Evolutionary conservation across 1,139 yeast species (phyloP), one percentile per base, ranked within the genome.

Genomic region (Citeromyces hawaiiensis): DNA sequence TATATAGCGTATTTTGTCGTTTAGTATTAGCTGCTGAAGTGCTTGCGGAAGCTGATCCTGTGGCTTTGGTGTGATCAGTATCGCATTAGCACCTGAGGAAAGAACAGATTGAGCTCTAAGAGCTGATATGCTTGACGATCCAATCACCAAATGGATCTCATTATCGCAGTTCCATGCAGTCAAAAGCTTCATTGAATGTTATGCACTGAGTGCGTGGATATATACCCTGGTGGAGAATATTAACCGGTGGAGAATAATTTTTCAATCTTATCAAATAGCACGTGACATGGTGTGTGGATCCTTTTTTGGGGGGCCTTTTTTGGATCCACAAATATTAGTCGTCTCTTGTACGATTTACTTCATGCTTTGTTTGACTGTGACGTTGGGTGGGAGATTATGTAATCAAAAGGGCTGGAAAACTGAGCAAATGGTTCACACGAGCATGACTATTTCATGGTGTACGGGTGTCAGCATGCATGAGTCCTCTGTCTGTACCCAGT

Each of bases 121-220:
- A n/a, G 63, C 55, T 1, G 78, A 61, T 17, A 74, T 60, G 9
- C 69, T 66, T 3, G 80, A 63, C 2, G 68, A 54, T 38, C 94
- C 94, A 7, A 83, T 58, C 2, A 86, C 66, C 35, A 85, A 57
- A 48, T 78, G 83, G 1, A 60, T 59, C 49, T 81, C 83, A 17
- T 63, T 75, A 7, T 53, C 45, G 40, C 81, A 65, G 43, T 68
- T 59, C 40, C 68, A 57, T 2, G 83, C 70, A 2, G 77, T 63
- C 36, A 79, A 55, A 35, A 79, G 42, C 39, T 39, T 39, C 13
- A 36, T 10, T 38, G 21, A 7, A 19, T 7, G 7, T 5, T 19
- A 7, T 32, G 36, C 13, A 7, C 15, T 4, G 13, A 11, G 6
- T 15, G 10, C 15, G n/a, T 33, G 11, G 13, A 8, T 15, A 14